Conservation (phyloP, 768 basidiomycete genomes). For the Kwoniella dendrophila region DNA sequence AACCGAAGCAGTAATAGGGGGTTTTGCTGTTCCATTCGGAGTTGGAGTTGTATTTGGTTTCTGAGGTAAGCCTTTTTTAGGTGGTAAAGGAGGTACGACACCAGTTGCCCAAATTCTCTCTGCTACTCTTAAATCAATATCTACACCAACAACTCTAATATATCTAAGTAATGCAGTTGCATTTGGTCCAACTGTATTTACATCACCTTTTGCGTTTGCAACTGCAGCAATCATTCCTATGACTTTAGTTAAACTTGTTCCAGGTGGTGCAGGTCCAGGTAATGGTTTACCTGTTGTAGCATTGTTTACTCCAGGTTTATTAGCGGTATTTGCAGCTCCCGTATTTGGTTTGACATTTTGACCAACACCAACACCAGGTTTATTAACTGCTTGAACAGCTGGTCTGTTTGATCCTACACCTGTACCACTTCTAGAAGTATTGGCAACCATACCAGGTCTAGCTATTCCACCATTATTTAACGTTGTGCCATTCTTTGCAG, state of each 20-base stretch:
- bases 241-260: conserved; percentile 43
- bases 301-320: conserved; percentile 12
- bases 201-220: conserved; percentile 42
- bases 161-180: conserved; percentile 42
- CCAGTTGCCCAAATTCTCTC: conserved; percentile 50
- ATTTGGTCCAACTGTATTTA: conserved; percentile 46
- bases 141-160: conserved; percentile 45
- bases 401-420: conserved; percentile 9
- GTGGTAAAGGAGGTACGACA: conserved; percentile 37
- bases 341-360: conserved; percentile 4
- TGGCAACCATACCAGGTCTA: not conserved
- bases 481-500: conserved; percentile 11
- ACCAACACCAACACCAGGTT: not conserved
- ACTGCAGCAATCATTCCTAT: conserved; percentile 49
- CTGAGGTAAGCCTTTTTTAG: conserved; percentile 12
- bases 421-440: not conserved
- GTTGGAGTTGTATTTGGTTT: not conserved
- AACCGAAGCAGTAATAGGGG: not conserved
- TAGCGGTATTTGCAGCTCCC: too few relatives aligned
- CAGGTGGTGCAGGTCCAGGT: conserved; percentile 43
- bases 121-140: conserved; percentile 44
- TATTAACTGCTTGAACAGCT: not conserved
- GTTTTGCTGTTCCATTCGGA: conserved; percentile 1
- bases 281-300: conserved; percentile 21
- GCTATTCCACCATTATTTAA: not conserved